Percentiles rank a stretch among this genome's conserved stretches.
Conservation (phyloP, 345 rosid species). For the Hevea brasiliensis region DNA sequence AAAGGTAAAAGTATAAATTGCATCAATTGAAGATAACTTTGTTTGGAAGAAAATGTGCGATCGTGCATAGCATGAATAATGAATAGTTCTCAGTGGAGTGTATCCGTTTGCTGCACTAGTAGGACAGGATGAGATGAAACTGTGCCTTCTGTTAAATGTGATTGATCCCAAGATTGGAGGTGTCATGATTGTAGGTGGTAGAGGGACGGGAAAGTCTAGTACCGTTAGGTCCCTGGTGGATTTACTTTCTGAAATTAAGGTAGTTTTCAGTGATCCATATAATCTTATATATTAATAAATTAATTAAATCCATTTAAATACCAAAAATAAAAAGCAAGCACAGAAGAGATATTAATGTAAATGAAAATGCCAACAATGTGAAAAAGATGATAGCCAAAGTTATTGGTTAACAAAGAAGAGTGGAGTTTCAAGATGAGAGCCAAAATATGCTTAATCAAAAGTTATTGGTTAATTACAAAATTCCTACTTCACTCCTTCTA, state of each 20-base stretch:
- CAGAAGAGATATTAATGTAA: too few relatives aligned
- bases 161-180: slow-evolving; percentile 97
- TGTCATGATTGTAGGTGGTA: slow-evolving; percentile 95
- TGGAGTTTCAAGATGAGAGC: too few relatives aligned
- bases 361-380: too few relatives aligned
- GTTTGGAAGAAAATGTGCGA: not conserved
- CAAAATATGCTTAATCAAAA: too few relatives aligned
- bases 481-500: too few relatives aligned
- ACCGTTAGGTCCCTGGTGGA: slow-evolving; percentile 89
- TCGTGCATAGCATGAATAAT: not conserved
- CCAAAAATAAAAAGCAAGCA: too few relatives aligned
- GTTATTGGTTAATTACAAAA: too few relatives aligned
- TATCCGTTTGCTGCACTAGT: slow-evolving; percentile 94
- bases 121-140: slow-evolving; percentile 97
- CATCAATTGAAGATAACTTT: not conserved
- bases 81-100: slow-evolving; percentile 32
- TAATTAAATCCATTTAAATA: too few relatives aligned
- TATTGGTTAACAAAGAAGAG: too few relatives aligned
- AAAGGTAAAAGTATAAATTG: not conserved
- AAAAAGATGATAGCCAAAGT: too few relatives aligned
- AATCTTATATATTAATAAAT: too few relatives aligned
- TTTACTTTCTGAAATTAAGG: slow-evolving; percentile 80
- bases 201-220: slow-evolving; percentile 93
- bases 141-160: slow-evolving; percentile 85
- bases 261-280: slow-evolving; percentile 81